Evolutionary conservation across 495 filamentous ascomycete species (phyloP).

Genomic region (Hypoxylon cercidicola): DNA sequence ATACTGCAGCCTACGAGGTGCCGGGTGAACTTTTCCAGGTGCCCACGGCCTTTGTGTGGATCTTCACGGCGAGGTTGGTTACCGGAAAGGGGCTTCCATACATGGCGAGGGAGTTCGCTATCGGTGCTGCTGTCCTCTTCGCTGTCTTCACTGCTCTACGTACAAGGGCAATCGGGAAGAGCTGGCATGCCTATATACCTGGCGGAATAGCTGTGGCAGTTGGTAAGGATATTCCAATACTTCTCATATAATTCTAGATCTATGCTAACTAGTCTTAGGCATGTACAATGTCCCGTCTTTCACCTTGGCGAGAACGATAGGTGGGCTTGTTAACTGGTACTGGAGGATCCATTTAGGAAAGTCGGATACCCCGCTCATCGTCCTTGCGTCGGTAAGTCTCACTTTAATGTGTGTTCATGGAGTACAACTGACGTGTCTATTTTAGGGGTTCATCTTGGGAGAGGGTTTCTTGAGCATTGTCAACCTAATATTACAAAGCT

Average conservation of each 20-base stretch:
- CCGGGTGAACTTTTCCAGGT: slow-evolving; percentile 92
- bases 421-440: slow-evolving; percentile 7
- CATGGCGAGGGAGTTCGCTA: slow-evolving; percentile 81
- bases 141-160: slow-evolving; percentile 73
- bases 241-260: background rate
- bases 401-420: background rate
- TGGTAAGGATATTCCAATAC: slow-evolving; percentile 56
- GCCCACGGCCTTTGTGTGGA: slow-evolving; percentile 95
- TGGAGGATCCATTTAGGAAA: slow-evolving; percentile 65
- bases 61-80: slow-evolving; percentile 94
- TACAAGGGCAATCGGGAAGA: slow-evolving; percentile 60
- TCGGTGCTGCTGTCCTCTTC: slow-evolving; percentile 75
- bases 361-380: slow-evolving; percentile 67
- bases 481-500: slow-evolving; percentile 85
- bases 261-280: slow-evolving; percentile 59
- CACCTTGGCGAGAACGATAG: slow-evolving; percentile 87
- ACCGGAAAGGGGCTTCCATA: slow-evolving; percentile 88
- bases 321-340: slow-evolving; percentile 87
- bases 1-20: slow-evolving; percentile 87
- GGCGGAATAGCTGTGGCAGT: slow-evolving; percentile 96
- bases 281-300: slow-evolving; percentile 99
- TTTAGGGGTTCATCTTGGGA: slow-evolving; percentile 86
- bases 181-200: slow-evolving; percentile 73
- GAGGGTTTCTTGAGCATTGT: slow-evolving; percentile 95
- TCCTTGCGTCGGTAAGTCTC: slow-evolving; percentile 64